Evolutionary conservation across 1,284 basidiomycete genomes (phyloP), one percentile per base, ranked within the genome.

Genomic region (Pyrrhoderma noxium): DNA sequence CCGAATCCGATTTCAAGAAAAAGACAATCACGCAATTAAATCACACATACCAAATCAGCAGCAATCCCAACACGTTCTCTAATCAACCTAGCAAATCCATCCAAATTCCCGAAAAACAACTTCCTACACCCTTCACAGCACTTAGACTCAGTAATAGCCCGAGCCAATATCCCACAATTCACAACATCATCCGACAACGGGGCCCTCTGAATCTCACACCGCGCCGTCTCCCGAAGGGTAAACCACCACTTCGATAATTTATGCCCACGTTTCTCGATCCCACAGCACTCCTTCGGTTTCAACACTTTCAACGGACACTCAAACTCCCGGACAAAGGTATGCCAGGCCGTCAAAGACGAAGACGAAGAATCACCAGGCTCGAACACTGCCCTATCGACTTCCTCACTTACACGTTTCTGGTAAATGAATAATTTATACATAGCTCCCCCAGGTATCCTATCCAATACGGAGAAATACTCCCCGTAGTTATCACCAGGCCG

Each of bases 341-440:
- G 36, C 25, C 34, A 21, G 9, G 22, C n/a, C 13, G 19, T n/a
- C 14, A 19, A 21, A 5, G 47, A 27, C 8, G 23, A 9, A 19
- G 40, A 34, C 8, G 27, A 3, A 51, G 3, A 5, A 11, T 31
- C 7, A 14, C 5, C 5, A n/a, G 51, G 51, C 3, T 37, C 19
- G 52, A 53, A 49, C 8, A 53, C 16, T 8, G n/a, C 8, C 14
- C 16, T 40, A 21, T 48, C 52, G 22, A 53, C 13, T 35, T 44
- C 36, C 21, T 53, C 43, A 21, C 46, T 13, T 22, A 53, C 47
- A 22, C 16, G 46, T 11, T 19, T 39, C 13, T 36, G 39, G 47
- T 53, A 53, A 2, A 38, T 41, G 25, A 45, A 49, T 11, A 53
- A 27, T 8, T 25, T 27, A 36, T 44, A 49, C 5, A 49, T 7